Base-by-base conservation (phyloP, 1,284 basidiomycete genomes). In the Trichosporon faecale region DNA sequence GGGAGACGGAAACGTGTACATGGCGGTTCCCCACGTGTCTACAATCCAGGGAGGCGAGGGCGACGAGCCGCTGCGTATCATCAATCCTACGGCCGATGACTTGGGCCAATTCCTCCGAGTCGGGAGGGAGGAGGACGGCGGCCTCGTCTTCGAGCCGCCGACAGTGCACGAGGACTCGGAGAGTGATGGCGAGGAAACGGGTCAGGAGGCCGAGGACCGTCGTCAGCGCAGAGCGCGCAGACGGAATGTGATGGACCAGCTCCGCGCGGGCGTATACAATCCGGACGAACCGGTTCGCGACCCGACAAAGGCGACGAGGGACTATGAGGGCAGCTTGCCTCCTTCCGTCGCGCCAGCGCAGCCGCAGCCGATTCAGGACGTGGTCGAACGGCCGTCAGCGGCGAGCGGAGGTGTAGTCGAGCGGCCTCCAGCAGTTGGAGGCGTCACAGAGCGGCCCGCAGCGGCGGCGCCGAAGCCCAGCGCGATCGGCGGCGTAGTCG, bases 51-150 rank as follows among this genome's bases (percentile, higher is more conserved):
- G 72, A 29, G 70, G 75, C 11, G 68, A 64, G 25, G 65, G 70
- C 27, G 68, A 67, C 29, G 61, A 66, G 74, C 77, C 68, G 0
- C 61, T 74, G 60, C 74, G 75, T 37, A 82, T 81, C 46, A 72
- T 80, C 63, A 80, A 81, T 67, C 81, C 81, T 2, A 80, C 78
- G 1, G 77, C 79, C 11, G 79, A 80, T 60, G 79, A 81, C 70
- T 60, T 81, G 63, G 72, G 74, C 69, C 73, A 77, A 52, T 81
- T 78, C 66, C 70, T 84, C n/a, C 75, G 81, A 16, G 80, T 84
- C 9, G 82, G 82, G 0, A 76, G 76, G 55, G 71, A 79, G 27
- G 81, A 82, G 61, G 82, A 84, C 75, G 82, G 82, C 49, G 79
- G 81, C 73, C 70, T 84, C 9, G 77, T 84, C n/a, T 72, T 83